Evolutionary conservation across 108 stramenopile species (phyloP).

Genomic region (Cylindrotheca fusiformis): DNA sequence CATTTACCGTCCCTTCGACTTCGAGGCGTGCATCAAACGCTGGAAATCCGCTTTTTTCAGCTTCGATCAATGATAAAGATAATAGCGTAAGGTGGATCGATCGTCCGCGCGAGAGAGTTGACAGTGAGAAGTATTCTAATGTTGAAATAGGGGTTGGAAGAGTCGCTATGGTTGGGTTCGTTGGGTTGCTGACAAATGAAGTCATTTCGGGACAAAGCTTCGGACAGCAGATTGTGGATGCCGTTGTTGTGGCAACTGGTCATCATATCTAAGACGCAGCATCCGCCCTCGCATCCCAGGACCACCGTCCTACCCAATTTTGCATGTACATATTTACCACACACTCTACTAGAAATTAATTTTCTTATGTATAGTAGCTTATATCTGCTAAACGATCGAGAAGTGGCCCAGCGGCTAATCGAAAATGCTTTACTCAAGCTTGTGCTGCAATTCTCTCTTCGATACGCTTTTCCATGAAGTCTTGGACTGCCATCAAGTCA

Average conservation of each 20-base stretch:
- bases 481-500: conserved; percentile 75
- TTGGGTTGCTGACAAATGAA: conserved; percentile 25
- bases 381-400: too few species aligned
- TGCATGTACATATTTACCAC: too few species aligned
- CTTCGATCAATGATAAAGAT: neutral
- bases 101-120: neutral
- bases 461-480: conserved; percentile 64
- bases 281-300: too few species aligned
- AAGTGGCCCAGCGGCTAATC: too few species aligned
- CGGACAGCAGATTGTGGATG: conserved; percentile 29
- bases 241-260: neutral
- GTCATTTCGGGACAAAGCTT: conserved; percentile 38
- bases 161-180: conserved; percentile 38
- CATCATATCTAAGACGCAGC: too few species aligned
- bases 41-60: too few species aligned
- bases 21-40: too few species aligned
- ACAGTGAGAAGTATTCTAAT: neutral
- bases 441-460: conserved; percentile 27
- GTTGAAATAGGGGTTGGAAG: conserved; percentile 34
- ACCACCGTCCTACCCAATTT: too few species aligned
- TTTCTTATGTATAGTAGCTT: too few species aligned
- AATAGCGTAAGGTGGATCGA: conserved; percentile 3
- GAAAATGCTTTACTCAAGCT: neutral
- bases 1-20: too few species aligned
- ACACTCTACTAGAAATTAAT: too few species aligned